Evolutionary conservation across 352 stramenopile genomes (phyloP).

Genomic region (Pythium aphanidermatum): DNA sequence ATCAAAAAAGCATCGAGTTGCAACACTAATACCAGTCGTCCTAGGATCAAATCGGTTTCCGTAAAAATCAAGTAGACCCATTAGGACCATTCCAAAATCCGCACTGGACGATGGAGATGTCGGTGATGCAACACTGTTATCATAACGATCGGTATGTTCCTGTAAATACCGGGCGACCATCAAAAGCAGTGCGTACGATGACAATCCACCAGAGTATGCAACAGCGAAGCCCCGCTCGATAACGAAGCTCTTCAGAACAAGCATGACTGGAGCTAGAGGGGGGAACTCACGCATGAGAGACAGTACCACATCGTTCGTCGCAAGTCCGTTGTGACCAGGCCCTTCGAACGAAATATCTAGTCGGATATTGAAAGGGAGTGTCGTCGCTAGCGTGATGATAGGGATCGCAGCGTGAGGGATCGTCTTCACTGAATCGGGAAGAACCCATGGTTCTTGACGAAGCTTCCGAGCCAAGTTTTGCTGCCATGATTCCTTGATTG

Average conservation of each 20-base stretch:
- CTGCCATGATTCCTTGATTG: conserved; percentile 98
- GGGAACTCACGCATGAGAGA: conserved; percentile 92
- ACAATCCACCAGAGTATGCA: conserved; percentile 95
- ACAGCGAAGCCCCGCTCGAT: conserved; percentile 92
- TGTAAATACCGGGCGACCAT: conserved; percentile 94
- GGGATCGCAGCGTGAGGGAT: conserved; percentile 96
- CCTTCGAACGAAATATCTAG: conserved; percentile 97
- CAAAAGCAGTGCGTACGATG: conserved; percentile 94
- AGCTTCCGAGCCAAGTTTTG: conserved; percentile 95
- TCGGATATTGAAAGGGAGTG: conserved; percentile 69
- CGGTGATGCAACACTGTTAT: conserved; percentile 13
- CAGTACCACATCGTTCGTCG: conserved; percentile 92
- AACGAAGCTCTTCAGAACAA: conserved; percentile 95
- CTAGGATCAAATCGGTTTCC: conserved; percentile 92
- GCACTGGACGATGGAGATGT: conserved; percentile 38
- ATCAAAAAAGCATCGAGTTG: conserved; percentile 75
- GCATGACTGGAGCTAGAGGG: conserved; percentile 91
- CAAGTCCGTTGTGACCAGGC: conserved; percentile 93
- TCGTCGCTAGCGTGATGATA: conserved; percentile 94
- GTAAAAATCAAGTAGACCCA: conserved; percentile 97
- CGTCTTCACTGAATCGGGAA: conserved; percentile 93
- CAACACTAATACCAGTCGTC: conserved; percentile 87
- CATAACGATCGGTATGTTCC: conserved; percentile 63
- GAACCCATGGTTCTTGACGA: conserved; percentile 90
- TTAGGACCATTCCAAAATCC: conserved; percentile 94